Base-by-base conservation (phyloP, 2,329 filamentous ascomycete genomes). In the Cyphellophora attinorum region DNA sequence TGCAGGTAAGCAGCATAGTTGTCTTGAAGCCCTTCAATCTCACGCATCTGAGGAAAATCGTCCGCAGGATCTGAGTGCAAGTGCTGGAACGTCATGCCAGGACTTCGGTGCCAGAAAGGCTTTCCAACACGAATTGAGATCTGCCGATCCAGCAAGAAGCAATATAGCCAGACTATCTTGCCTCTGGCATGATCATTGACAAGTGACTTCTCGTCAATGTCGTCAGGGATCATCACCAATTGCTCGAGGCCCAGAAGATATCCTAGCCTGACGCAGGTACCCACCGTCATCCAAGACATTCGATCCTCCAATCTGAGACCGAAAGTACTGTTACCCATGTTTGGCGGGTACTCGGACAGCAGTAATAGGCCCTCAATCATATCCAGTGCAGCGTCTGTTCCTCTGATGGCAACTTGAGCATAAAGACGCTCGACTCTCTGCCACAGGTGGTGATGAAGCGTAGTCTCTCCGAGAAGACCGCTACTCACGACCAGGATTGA, bases 261-360 rank as follows among this genome's bases (percentile, higher is more conserved):
- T 17, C 37, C 37, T 31, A 39, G 32, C 19, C 37, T 31, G 18
- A 39, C 37, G 14, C 31, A 31, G 8, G 37, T 39, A 29, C 37
- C 37, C 13, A 39, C 37, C n/a, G 37, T 39, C 37, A 39, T 39
- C 37, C 37, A 39, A 14, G 31, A 39, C 37, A 39, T 39, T 39
- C 37, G 37, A 35, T 39, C 37, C 31, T 39, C 37, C 15, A 39
- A 32, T 16, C 32, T 23, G 11, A 35, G 19, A 16, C 28, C n/a
- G n/a, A n/a, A 21, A 10, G 32, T 39, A 11, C 27, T 31, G 32
- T 39, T 17, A 21, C 37, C 33, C 31, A 39, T 35, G 17, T 39
- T 39, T 31, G 37, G 37, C 27, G 37, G 37, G 15, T 39, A 39
- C 15, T 39, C 37, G 27, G 37, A 39, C 12, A 39, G 37, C 8